Base-by-base conservation (phyloP, 2,329 filamentous ascomycete species). In the Cadophora gregata region DNA sequence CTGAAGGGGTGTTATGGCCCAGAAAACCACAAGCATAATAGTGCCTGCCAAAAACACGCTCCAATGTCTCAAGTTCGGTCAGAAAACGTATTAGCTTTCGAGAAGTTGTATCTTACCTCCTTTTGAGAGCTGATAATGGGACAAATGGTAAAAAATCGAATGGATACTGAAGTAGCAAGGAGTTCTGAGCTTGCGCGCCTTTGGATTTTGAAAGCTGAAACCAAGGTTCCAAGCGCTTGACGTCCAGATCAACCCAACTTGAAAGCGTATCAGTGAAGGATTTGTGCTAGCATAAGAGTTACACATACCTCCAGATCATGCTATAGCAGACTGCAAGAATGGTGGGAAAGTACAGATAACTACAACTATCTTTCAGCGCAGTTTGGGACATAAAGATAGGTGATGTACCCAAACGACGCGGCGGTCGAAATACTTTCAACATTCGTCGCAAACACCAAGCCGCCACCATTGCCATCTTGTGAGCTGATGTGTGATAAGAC, bases 141-240 rank as follows among this genome's bases (percentile, higher is more conserved):
- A 84, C 77, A 0, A 80, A 77, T 0, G 80, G 79, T 0, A 84
- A 58, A 65, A 83, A 81, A 50, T 83, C 80, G 65, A 82, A 82
- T 0, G 86, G 86, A 45, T 90, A 90, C 0, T 82, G 79, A 0
- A 90, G 59, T 0, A 87, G 76, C 0, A 90, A 19, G 0, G 85
- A 86, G 0, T 84, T 71, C 6, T 78, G 75, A 0, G 79, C 85
- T 0, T 70, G 70, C 0, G 83, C 83, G 0, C 86, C 86, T 0
- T 73, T 70, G 0, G 70, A 16, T 10, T 80, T 82, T 0, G 85
- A 87, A 0, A 90, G 63, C 25, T 88, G 85, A 12, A 87, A 82
- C 79, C 83, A 90, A 0, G 87, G 87, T 38, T 90, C 86, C 53
- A 89, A 77, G 0, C 88, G 71, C 66, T 88, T 87, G 0, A 81